Evolutionary conservation across 306 rosid species (phyloP), one percentile per base, ranked within the genome.

Genomic region (Cicer chorassanicum): DNA sequence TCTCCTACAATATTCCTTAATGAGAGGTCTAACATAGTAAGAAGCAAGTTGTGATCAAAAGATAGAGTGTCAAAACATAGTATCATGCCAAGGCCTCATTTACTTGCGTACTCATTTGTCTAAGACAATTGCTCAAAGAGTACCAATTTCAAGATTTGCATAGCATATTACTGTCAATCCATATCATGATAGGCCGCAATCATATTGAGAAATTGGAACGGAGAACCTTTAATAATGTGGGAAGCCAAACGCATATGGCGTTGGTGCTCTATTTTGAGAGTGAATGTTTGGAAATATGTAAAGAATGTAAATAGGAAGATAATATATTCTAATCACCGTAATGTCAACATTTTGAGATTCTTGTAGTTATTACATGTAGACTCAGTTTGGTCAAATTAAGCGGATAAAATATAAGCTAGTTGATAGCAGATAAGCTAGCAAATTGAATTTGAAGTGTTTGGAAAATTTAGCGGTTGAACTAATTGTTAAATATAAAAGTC

Each of bases 341-440:
- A 60, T 60, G 34, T 12, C 18, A 40, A 36, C 36, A 60, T 60
- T 60, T 60, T 60, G 65, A 60, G 65, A 60, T 60, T 60, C 5
- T 34, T 60, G 44, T 60, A 60, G 15, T 36, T 36, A 34, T 60
- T 60, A 11, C 44, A 60, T 60, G 12, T 56, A 9, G 53, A 51
- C 34, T 24, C 34, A 24, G 34, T 24, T 24, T 24, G 34, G 34
- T 24, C 34, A 24, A 24, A 24, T 24, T 24, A 24, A 24, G 34
- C 34, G 0, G 34, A 24, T 24, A 24, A 24, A 21, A 21, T 21
- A 21, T 21, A 21, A 21, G 29, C 29, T 21, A 21, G 29, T 21
- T 21, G 29, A 21, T 21, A 21, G 29, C 4, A 0, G 34, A 24
- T 24, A 24, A 24, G 34, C 34, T 24, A 24, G 4, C 4, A 29